Percentiles rank a stretch among this genome's conserved stretches.
phyloP scores from a whole-genome alignment of 225 moss, liverwort and hornwort species.

The Lunularia cruciata region DNA sequence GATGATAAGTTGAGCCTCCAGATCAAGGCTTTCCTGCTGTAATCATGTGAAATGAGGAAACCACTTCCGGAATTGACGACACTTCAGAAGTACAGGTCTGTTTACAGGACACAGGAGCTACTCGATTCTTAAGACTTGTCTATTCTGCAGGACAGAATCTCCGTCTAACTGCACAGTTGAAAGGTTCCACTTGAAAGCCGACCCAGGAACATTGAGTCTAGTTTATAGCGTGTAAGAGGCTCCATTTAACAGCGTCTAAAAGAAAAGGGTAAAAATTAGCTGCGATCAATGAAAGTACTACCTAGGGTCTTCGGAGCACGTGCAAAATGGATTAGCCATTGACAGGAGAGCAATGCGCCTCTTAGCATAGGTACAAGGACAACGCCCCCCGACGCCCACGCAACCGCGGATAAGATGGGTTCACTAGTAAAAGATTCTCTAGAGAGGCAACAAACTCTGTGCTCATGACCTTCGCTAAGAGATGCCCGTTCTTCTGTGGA shows the following conservation, averaged over 20 bases:
- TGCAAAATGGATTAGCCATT: slow-evolving; percentile 18
- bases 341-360: slow-evolving; percentile 18
- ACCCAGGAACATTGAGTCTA: slow-evolving; percentile 18
- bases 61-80: too few relatives aligned
- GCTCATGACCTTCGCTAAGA: slow-evolving; percentile 22
- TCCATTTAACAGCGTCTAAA: slow-evolving; percentile 10
- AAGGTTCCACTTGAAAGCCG: slow-evolving; percentile 4
- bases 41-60: too few relatives aligned
- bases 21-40: too few relatives aligned
- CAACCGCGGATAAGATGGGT: slow-evolving; percentile 9
- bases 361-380: slow-evolving; percentile 9
- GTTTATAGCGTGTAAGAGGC: slow-evolving; percentile 5
- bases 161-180: slow-evolving; percentile 14
- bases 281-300: slow-evolving; percentile 17
- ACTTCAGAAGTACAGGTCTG: neutral
- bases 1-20: too few relatives aligned
- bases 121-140: slow-evolving; percentile 14
- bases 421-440: neutral
- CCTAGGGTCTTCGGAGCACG: slow-evolving; percentile 11
- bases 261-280: slow-evolving; percentile 5
- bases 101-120: slow-evolving; percentile 4
- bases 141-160: slow-evolving; percentile 13
- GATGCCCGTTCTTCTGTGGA: slow-evolving; percentile 21
- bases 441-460: neutral
- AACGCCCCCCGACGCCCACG: slow-evolving; percentile 4